Evolutionary conservation across 192 early-diverging fungal genomes (phyloP), one percentile per base, ranked within the genome.

Genomic region (Rhizophagus clarus): DNA sequence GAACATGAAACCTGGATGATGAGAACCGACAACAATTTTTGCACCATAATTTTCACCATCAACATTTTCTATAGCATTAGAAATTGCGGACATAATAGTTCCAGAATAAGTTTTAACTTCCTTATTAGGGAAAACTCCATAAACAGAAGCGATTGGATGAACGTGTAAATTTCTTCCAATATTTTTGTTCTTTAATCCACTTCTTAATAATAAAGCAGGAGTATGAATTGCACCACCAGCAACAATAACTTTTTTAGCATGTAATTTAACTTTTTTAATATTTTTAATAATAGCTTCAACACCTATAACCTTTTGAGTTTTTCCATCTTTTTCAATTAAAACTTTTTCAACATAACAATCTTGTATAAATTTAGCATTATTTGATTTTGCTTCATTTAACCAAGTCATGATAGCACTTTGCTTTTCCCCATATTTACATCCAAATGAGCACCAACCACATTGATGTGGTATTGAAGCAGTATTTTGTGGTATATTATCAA

Each of bases 381-480:
- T 32, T 11, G 89, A 81, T 69, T 88, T 83, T 45, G 94, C 93
- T 77, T 94, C 93, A 32, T 83, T 76, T 76, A 95, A 89, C 85
- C 87, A 95, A 17, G 93, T 93, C 71, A 87, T 83, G 66, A 86
- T 83, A 3, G 91, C 84, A 10, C 90, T 86, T 80, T 94, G 92
- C 81, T 95, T 95, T 76, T 90, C 86, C 8, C 89, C 92, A 47
- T 87, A 90, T 40, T 89, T 85, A 77, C 94, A 95, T 15, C 94
- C 94, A 31, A 92, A 88, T 28, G 79, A 83, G 61, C 94, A 94
- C 81, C 81, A 92, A 9, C 88, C 91, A 76, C 92, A 93, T 26
- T 80, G 72, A 76, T 94, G 92, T 3, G 82, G 40, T 4, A 82
- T 79, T 8, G 81, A 71, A 7, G 82, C 87, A 14, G 89, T 88